These are phyloP conservation scores for Stachybotrys chartarum DNA, from an alignment of 2,329 filamentous ascomycete genomes.

Conservation along the genomic window DNA sequence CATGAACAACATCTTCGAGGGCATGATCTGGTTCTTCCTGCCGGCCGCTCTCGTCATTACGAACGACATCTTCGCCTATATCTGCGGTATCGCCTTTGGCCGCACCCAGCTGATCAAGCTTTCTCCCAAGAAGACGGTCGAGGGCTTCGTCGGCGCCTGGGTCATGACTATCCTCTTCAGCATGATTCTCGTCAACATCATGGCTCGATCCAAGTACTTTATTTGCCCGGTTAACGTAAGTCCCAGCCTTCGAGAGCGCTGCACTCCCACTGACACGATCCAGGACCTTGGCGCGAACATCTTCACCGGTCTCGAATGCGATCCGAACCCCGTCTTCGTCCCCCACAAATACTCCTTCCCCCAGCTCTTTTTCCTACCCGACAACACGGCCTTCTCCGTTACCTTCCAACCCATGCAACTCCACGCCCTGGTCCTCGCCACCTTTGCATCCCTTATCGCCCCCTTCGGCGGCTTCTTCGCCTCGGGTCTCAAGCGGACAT, in stretches of 20 bases:
- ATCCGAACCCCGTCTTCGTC: conserved; percentile 85
- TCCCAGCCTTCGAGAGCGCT: conserved; percentile 1
- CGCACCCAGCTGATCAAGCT: conserved; percentile 95
- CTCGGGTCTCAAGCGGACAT: conserved; percentile 93
- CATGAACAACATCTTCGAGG: conserved; percentile 99
- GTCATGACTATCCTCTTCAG: conserved; percentile 88
- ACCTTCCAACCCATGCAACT: conserved; percentile 84
- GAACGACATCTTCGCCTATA: conserved; percentile 97
- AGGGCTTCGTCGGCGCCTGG: conserved; percentile 96
- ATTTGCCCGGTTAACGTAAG: conserved; percentile 88
- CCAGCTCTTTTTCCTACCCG: conserved; percentile 63
- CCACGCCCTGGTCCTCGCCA: conserved; percentile 82
- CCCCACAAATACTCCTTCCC: conserved; percentile 68
- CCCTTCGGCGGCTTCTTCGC: conserved; percentile 98
- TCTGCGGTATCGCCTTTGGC: conserved; percentile 95
- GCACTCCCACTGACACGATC: neutral
- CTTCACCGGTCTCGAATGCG: conserved; percentile 83
- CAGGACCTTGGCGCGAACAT: conserved; percentile 86
- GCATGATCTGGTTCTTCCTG: conserved; percentile 99
- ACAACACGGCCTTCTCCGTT: conserved; percentile 53
- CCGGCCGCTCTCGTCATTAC: conserved; percentile 93
- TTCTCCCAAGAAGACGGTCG: conserved; percentile 97
- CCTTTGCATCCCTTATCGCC: conserved; percentile 92
- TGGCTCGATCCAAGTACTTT: conserved; percentile 93
- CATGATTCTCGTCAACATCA: conserved; percentile 70